Evolutionary conservation across 192 early-diverging fungal genomes (phyloP), one percentile per base, ranked within the genome.

Genomic region (Radiomyces spectabilis): DNA sequence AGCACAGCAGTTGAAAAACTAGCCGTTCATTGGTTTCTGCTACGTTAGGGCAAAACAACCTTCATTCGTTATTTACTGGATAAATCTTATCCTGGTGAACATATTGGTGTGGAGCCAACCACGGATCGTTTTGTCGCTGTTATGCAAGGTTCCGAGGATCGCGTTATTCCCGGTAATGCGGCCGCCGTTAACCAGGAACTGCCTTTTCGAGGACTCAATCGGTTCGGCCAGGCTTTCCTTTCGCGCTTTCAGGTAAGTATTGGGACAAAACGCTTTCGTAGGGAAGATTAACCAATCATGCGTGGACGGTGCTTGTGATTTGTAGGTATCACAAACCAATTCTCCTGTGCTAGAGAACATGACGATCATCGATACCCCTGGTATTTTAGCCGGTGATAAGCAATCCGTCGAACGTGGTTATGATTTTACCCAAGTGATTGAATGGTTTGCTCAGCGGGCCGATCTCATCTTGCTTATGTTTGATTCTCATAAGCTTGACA

Each of bases 391-490:
- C 1, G 85, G 88, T 5, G 85, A 87, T 37, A 87, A 90, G 61
- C 91, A 91, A 68, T 56, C 72, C n/a, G 65, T 79, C 34, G 76
- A 85, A 41, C 84, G 89, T 57, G 76, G 80, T 3, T 93, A 91
- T 55, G 86, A 88, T 43, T 90, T 88, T 49, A 80, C 82, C 0
- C 76, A 74, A 18, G 91, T 88, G 6, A 80, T 85, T 31, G 82
- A 85, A 55, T 93, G 86, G 86, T 91, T 91, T 63, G 91, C 88
- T 12, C 83, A 85, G 49, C 79, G 91, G n/a, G 79, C 86, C 0
- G 88, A 91, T 52, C 64, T 89, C 29, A 84, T 93, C 29, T 59
- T 93, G 22, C 65, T 93, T 15, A 65, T 93, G 61, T 91, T 93
- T 73, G 89, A 93, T 59, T 83, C 80, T 3, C 81, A 89, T 69